phyloP scores from a whole-genome alignment of 352 stramenopile genomes.

The Phytophthora hibernalis region DNA sequence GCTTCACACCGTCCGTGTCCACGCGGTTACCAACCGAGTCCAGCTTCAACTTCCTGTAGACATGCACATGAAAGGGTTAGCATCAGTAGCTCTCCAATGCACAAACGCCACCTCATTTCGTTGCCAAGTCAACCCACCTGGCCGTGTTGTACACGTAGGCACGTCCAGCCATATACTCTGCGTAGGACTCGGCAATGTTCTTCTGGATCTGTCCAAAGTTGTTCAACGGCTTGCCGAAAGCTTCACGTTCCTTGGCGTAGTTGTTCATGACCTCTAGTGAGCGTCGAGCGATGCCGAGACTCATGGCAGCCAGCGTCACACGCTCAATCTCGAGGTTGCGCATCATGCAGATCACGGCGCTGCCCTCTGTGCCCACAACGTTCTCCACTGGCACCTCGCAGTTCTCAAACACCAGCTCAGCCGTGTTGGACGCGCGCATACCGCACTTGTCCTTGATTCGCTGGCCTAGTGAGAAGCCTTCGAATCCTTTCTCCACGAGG shows the following conservation, averaged over 20 bases:
- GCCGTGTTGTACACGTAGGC: constrained; percentile 98
- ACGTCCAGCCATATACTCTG: constrained; percentile 97
- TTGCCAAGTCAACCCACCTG: constrained; percentile 45
- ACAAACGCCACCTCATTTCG: not conserved
- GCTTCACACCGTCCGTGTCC: constrained; percentile 98
- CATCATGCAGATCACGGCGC: constrained; percentile 92
- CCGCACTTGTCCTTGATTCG: constrained; percentile 99
- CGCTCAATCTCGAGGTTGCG: constrained; percentile 99
- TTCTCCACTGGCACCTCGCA: constrained; percentile 94
- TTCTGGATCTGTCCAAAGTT: constrained; percentile 95
- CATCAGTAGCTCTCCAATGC: not conserved
- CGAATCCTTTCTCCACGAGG: constrained; percentile 97
- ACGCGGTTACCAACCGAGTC: constrained; percentile 95
- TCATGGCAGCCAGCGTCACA: constrained; percentile 97
- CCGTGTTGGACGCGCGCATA: constrained; percentile 97
- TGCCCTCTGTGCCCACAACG: constrained; percentile 88
- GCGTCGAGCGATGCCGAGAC: constrained; percentile 95
- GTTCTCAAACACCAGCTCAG: constrained; percentile 99
- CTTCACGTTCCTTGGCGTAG: constrained; percentile 92
- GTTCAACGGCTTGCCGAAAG: constrained; percentile 96
- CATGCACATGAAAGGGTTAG: constrained; percentile 6
- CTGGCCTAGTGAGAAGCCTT: constrained; percentile 97
- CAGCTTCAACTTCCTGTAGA: constrained; percentile 93
- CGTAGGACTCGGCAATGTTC: constrained; percentile 98
- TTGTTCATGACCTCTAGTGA: constrained; percentile 98